phyloP scores from a whole-genome alignment of 352 stramenopile genomes.

The Phytopythium mirpurense region DNA sequence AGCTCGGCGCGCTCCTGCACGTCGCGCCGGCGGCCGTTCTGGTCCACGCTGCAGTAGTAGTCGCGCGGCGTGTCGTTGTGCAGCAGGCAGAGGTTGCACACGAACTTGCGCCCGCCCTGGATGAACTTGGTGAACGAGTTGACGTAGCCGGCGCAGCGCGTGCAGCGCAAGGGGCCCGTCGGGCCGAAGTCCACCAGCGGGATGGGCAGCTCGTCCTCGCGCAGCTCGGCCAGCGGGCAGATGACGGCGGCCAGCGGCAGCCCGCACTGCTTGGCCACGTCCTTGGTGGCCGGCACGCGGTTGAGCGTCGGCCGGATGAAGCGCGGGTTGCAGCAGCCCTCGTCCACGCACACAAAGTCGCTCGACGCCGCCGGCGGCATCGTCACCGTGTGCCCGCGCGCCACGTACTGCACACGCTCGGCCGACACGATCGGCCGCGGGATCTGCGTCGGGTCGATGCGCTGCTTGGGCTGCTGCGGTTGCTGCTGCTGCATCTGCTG shows the following conservation, averaged over 20 bases:
- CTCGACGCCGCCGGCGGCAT: conserved; percentile 74
- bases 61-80: conserved; percentile 80
- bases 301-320: conserved; percentile 88
- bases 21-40: conserved; percentile 77
- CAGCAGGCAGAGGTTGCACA: conserved; percentile 87
- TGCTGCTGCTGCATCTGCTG: conserved; percentile 29
- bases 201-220: conserved; percentile 79
- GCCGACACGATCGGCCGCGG: conserved; percentile 65
- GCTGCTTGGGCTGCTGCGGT: conserved; percentile 51
- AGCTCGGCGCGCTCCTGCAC: conserved; percentile 78
- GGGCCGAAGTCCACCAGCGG: conserved; percentile 84
- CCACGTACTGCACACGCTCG: conserved; percentile 71
- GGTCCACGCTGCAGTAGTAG: conserved; percentile 87
- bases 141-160: conserved; percentile 81
- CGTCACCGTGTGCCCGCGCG: conserved; percentile 73
- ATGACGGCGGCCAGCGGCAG: conserved; percentile 80
- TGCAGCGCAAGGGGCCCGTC: conserved; percentile 76
- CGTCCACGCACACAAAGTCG: conserved; percentile 79
- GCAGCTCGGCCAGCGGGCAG: conserved; percentile 74
- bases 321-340: conserved; percentile 85
- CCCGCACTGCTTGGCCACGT: conserved; percentile 71
- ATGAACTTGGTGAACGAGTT: conserved; percentile 89
- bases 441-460: conserved; percentile 87
- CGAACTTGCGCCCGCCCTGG: conserved; percentile 77
- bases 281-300: conserved; percentile 68